Conservation (phyloP, 768 basidiomycete genomes). For the Cyclocybe aegerita region DNA sequence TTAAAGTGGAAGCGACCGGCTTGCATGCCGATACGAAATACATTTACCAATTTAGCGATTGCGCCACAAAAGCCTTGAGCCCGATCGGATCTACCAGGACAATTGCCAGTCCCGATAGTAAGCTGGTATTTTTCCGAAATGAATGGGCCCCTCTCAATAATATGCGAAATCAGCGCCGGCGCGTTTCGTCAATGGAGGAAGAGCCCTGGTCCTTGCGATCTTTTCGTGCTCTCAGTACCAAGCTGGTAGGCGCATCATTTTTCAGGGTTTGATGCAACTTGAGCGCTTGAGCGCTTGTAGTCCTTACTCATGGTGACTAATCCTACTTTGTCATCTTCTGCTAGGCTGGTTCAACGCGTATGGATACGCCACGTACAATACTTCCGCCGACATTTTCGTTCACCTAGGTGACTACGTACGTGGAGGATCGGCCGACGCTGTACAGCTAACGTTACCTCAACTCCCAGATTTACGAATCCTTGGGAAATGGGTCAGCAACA, state of each 20-base stretch:
- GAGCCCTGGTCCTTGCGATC: conserved; percentile 51
- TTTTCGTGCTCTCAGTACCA: conserved; percentile 61
- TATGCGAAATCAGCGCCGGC: conserved; percentile 38
- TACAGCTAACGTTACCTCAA: neutral
- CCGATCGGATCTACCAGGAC: conserved; percentile 54
- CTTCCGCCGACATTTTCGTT: conserved; percentile 50
- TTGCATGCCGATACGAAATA: conserved; percentile 53
- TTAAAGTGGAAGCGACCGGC: conserved; percentile 56
- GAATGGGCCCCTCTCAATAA: neutral
- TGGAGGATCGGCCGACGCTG: neutral
- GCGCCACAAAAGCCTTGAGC: conserved; percentile 43
- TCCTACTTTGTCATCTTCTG: neutral
- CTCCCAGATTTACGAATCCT: conserved; percentile 47
- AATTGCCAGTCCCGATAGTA: conserved; percentile 44
- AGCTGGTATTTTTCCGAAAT: conserved; percentile 12
- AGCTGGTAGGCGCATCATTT: conserved; percentile 29
- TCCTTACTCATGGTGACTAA: neutral
- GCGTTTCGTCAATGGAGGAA: conserved; percentile 47
- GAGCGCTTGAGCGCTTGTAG: neutral
- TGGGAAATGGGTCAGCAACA: conserved; percentile 32
- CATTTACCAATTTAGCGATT: conserved; percentile 56
- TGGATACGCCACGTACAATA: conserved; percentile 52
- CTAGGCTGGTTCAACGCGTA: conserved; percentile 64
- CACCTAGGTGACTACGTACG: conserved; percentile 63
- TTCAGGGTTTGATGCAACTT: neutral